Evolutionary conservation across 805 yeast species (phyloP).

Genomic region (Cephaloascus albidus): DNA sequence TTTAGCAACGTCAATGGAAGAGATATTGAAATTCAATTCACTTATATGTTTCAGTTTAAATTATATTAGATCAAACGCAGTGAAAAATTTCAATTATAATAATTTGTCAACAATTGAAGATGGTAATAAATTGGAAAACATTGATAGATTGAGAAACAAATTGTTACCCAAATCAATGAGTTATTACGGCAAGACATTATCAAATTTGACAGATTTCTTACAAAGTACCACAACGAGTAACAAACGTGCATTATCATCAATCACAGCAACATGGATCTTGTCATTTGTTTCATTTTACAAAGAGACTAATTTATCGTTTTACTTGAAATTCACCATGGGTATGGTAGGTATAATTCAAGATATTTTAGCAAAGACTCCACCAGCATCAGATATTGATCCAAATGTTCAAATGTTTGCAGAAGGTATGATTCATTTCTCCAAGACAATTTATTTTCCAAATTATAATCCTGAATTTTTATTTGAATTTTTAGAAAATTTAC

Average conservation of each 20-base stretch:
- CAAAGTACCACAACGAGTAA: neutral
- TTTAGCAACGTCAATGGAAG: neutral
- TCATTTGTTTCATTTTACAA: neutral
- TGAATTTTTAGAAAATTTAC: conserved; percentile 10
- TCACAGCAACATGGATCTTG: neutral
- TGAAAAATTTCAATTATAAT: neutral
- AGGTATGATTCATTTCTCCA: neutral
- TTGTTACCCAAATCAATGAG: neutral
- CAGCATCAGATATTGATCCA: neutral
- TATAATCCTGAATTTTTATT: conserved; percentile 13
- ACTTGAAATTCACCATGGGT: neutral
- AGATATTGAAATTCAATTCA: neutral
- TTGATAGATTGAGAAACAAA: neutral
- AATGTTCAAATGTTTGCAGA: neutral
- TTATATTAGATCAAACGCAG: neutral
- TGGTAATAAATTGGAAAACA: neutral
- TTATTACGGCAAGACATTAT: neutral
- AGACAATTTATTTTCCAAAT: conserved; percentile 9
- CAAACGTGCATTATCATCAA: neutral
- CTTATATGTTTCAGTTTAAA: neutral
- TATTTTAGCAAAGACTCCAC: neutral
- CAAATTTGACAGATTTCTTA: neutral
- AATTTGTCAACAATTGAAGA: neutral
- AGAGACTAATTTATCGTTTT: neutral
- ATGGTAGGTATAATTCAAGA: neutral